Base-by-base conservation (phyloP, 169 alveolate species). In the Hepatocystis sp. region DNA sequence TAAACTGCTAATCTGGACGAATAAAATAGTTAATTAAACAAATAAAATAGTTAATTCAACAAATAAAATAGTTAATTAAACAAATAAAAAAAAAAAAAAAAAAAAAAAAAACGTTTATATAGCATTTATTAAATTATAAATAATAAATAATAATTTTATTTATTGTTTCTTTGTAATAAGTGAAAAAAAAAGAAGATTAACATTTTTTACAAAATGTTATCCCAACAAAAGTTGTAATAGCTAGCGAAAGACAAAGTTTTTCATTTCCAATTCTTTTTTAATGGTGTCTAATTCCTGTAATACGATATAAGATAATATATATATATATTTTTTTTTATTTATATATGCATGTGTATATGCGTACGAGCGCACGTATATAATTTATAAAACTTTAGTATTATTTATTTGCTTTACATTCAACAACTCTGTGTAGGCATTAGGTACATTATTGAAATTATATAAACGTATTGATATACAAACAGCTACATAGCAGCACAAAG, bases 371-470 rank as follows among this genome's bases (percentile, higher is more conserved):
- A 44, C 15, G 53, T 4, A 49, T 49, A 49, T 17, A 52, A 52
- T 21, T 52, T 52, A 52, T 52, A 13, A 52, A 36, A 28, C 27
- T 30, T 40, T 30, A 61, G 15, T 21, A 11, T n/a, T 4, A 19
- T 17, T 40, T 23, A 39, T 63, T 4, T 4, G 23, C 44, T 44
- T 71, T 71, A 71, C 86, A 5, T 58, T 46, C 58, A 71, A 61
- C 32, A 71, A 40, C 13, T 27, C 65, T 40, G 55, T 64, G 5
- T 71, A 76, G 19, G 55, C 86, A 71, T 71, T 56, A 36, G 76
- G 86, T 21, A 71, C 51, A 27, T 44, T 71, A 71, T 71, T 71
- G 46, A 71, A 56, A 46, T 71, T 71, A 19, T 71, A 71, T 15
- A 71, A 15, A n/a, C 76, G 55, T 56, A 71, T 58, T 7, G 86